Evolutionary conservation across 495 filamentous ascomycete species (phyloP).

Genomic region (Letharia columbiana): DNA sequence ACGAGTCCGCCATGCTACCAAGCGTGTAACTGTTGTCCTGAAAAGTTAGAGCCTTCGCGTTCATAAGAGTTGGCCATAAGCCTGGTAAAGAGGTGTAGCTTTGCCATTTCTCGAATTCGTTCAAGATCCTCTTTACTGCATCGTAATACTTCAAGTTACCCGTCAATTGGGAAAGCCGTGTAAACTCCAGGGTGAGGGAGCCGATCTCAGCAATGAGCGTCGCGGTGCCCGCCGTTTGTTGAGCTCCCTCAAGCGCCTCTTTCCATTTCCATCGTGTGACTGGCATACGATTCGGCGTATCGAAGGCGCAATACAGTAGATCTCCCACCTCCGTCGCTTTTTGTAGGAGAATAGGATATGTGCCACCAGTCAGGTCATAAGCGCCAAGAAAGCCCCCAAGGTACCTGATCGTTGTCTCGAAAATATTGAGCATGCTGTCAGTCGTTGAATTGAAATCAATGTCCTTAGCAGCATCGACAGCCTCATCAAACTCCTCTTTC

Average conservation of each 20-base stretch:
- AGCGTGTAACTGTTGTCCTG: slow-evolving; percentile 55
- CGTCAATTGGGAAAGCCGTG: slow-evolving; percentile 82
- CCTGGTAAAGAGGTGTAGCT: slow-evolving; percentile 60
- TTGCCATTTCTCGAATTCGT: slow-evolving; percentile 71
- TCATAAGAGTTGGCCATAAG: slow-evolving; percentile 71
- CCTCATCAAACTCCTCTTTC: slow-evolving; percentile 50
- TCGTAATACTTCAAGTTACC: slow-evolving; percentile 83
- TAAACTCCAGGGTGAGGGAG: slow-evolving; percentile 85
- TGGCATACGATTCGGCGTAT: slow-evolving; percentile 94
- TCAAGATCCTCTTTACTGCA: slow-evolving; percentile 77
- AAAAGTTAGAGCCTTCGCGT: slow-evolving; percentile 48
- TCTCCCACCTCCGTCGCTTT: slow-evolving; percentile 85
- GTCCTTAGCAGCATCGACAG: slow-evolving; percentile 42
- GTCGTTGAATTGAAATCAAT: slow-evolving; percentile 48
- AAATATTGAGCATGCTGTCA: slow-evolving; percentile 58
- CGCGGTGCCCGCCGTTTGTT: slow-evolving; percentile 34
- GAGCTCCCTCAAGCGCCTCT: slow-evolving; percentile 27
- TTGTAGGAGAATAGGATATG: slow-evolving; percentile 57
- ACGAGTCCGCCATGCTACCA: slow-evolving; percentile 82
- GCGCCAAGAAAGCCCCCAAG: slow-evolving; percentile 76
- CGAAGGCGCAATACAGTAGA: slow-evolving; percentile 82
- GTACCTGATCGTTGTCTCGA: slow-evolving; percentile 85
- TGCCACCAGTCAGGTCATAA: slow-evolving; percentile 68
- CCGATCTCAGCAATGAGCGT: slow-evolving; percentile 74
- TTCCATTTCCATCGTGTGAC: slow-evolving; percentile 49